Evolutionary conservation across 768 basidiomycete genomes (phyloP).

Genomic region (Termitomyces sp.): DNA sequence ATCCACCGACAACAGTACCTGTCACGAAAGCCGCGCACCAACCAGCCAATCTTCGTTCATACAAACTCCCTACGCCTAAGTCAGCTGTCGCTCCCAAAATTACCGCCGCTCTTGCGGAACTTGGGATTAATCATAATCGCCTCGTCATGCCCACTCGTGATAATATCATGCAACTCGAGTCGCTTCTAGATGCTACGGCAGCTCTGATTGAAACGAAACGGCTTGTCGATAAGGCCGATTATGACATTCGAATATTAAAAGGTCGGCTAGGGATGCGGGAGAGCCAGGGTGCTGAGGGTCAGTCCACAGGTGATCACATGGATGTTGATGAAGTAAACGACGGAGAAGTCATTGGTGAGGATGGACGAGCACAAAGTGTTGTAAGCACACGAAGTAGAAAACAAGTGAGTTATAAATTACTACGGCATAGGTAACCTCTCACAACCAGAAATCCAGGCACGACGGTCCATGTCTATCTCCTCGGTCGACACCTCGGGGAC

Average conservation of each 20-base stretch:
- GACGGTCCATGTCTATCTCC: conserved; percentile 70
- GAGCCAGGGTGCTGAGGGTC: conserved; percentile 36
- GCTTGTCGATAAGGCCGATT: conserved; percentile 79
- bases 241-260: conserved; percentile 74
- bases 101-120: conserved; percentile 69
- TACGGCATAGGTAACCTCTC: not conserved
- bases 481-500: conserved; percentile 67
- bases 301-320: conserved; percentile 35
- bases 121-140: conserved; percentile 66
- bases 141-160: conserved; percentile 94
- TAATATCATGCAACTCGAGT: conserved; percentile 72
- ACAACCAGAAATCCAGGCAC: conserved; percentile 29
- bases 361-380: conserved; percentile 65
- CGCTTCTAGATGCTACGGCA: conserved; percentile 66
- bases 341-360: conserved; percentile 37
- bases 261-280: conserved; percentile 54
- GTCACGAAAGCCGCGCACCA: conserved; percentile 75
- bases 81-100: conserved; percentile 72
- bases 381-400: conserved; percentile 58
- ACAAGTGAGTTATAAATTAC: conserved; percentile 40
- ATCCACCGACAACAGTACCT: conserved; percentile 47
- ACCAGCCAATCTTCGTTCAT: conserved; percentile 82
- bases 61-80: conserved; percentile 81
- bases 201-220: conserved; percentile 88
- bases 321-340: conserved; percentile 46